These are phyloP conservation scores for Fusarium oligoseptatum DNA, from an alignment of 2,329 filamentous ascomycete species.

Conservation along the genomic window DNA sequence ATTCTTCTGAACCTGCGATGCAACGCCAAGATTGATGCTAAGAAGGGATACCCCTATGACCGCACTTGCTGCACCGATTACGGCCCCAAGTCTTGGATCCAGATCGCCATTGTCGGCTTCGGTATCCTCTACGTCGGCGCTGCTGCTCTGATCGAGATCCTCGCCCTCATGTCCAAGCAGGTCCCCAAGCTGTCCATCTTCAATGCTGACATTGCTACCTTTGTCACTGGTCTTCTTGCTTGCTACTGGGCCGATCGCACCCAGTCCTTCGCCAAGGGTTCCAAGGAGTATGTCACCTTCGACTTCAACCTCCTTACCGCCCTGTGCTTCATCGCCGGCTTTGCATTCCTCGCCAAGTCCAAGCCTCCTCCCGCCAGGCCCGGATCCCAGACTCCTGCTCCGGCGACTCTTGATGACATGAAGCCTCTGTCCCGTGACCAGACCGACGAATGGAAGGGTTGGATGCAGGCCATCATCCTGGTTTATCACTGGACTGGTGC, in stretches of 20 bases:
- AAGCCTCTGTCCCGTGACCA: slow-evolving; percentile 60
- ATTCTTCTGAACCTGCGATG: slow-evolving; percentile 68
- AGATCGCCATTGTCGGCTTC: slow-evolving; percentile 38
- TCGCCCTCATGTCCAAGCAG: slow-evolving; percentile 22
- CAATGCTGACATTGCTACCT: slow-evolving; percentile 41
- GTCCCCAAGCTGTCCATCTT: slow-evolving; percentile 27
- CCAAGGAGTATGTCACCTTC: slow-evolving; percentile 38
- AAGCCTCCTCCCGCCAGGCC: slow-evolving; percentile 21
- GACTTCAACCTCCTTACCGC: slow-evolving; percentile 41
- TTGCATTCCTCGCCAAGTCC: slow-evolving; percentile 40
- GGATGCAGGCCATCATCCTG: slow-evolving; percentile 68
- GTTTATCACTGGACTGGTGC: slow-evolving; percentile 68
- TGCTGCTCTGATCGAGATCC: slow-evolving; percentile 29
- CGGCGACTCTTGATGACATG: slow-evolving; percentile 34
- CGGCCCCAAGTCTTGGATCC: slow-evolving; percentile 41
- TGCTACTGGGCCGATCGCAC: slow-evolving; percentile 50
- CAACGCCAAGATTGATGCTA: slow-evolving; percentile 55
- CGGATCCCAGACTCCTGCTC: background rate
- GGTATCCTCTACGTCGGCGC: slow-evolving; percentile 33
- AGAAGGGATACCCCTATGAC: slow-evolving; percentile 58
- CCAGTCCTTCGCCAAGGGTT: slow-evolving; percentile 46
- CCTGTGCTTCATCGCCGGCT: slow-evolving; percentile 28
- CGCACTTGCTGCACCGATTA: slow-evolving; percentile 68
- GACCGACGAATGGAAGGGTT: slow-evolving; percentile 75
- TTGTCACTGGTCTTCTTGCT: slow-evolving; percentile 41